phyloP scores from a whole-genome alignment of 805 yeast genomes.

The Candida nanaspora region DNA sequence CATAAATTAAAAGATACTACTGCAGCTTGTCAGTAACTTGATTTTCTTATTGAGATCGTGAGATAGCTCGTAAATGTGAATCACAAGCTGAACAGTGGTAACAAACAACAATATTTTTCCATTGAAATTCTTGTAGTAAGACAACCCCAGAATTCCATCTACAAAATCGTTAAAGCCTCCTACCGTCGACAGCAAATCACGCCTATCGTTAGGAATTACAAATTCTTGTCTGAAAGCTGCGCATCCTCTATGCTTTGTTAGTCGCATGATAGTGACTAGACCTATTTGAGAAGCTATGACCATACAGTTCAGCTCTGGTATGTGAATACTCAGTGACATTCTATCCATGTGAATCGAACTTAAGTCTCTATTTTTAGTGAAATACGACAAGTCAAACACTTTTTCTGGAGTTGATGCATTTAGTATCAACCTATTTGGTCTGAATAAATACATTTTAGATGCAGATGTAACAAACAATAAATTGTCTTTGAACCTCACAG shows the following conservation, averaged over 20 bases:
- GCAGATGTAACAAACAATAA: conserved; percentile 39
- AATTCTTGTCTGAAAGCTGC: conserved; percentile 36
- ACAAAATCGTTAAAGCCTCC: conserved; percentile 8
- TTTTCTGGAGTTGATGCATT: conserved; percentile 33
- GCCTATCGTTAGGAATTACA: conserved; percentile 27
- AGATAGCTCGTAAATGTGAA: conserved; percentile 15
- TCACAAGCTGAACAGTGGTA: conserved; percentile 20
- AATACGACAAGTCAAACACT: neutral
- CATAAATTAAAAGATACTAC: neutral
- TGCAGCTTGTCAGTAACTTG: neutral
- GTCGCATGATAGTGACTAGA: conserved; percentile 31
- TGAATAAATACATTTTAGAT: conserved; percentile 35
- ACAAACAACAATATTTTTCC: conserved; percentile 13
- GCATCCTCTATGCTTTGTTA: conserved; percentile 35
- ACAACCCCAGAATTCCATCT: conserved; percentile 18
- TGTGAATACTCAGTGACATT: conserved; percentile 22
- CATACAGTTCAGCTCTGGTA: conserved; percentile 34
- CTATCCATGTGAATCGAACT: conserved; percentile 22
- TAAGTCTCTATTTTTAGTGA: conserved; percentile 23
- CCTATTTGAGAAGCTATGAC: conserved; percentile 39
- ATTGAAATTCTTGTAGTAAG: conserved; percentile 5
- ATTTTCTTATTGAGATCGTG: neutral
- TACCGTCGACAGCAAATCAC: neutral
- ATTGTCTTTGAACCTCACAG: conserved; percentile 16
- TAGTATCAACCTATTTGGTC: conserved; percentile 38